A percentile compares a stretch with the other conserved stretches of the same genome.
phyloP scores from a whole-genome alignment of 2,329 filamentous ascomycete species.

The Arachnomyces sp. region DNA sequence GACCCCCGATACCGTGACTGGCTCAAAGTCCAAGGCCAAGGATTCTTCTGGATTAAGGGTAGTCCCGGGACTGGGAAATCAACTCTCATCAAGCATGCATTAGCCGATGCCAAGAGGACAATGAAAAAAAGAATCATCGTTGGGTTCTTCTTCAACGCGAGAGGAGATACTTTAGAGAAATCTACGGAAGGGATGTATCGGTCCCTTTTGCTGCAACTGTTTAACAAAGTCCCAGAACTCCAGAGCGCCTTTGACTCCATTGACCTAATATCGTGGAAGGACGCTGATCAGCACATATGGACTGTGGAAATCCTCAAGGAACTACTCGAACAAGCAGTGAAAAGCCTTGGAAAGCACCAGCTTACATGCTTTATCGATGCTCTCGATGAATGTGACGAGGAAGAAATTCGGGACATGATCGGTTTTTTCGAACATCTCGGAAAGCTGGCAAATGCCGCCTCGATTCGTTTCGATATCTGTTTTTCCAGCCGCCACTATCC shows the following conservation, averaged over 20 bases:
- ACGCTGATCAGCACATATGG: not conserved
- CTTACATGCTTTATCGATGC: slow-evolving; percentile 37
- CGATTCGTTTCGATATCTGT: slow-evolving; percentile 22
- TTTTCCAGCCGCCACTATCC: slow-evolving; percentile 41
- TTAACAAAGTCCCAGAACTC: slow-evolving; percentile 16
- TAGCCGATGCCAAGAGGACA: slow-evolving; percentile 5
- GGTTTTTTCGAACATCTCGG: slow-evolving; percentile 27
- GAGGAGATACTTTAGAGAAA: slow-evolving; percentile 17
- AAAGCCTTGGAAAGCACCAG: slow-evolving; percentile 7
- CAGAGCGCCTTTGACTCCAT: slow-evolving; percentile 12
- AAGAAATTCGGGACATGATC: slow-evolving; percentile 31
- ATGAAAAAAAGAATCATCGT: slow-evolving; percentile 1
- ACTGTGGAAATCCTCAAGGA: slow-evolving; percentile 14
- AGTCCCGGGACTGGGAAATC: slow-evolving; percentile 32
- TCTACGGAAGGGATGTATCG: slow-evolving; percentile 21
- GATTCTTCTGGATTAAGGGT: slow-evolving; percentile 33
- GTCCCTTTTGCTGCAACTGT: slow-evolving; percentile 21
- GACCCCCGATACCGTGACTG: slow-evolving; percentile 30
- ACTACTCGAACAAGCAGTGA: slow-evolving; percentile 12
- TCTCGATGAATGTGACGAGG: slow-evolving; percentile 38
- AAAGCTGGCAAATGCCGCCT: slow-evolving; percentile 8
- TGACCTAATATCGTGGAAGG: not conserved
- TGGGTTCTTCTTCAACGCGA: slow-evolving; percentile 25
- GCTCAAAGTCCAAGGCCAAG: slow-evolving; percentile 25
- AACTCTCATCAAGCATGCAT: slow-evolving; percentile 26